Evolutionary conservation across 495 filamentous ascomycete genomes (phyloP).

Genomic region (Mytilinidion resinicola): DNA sequence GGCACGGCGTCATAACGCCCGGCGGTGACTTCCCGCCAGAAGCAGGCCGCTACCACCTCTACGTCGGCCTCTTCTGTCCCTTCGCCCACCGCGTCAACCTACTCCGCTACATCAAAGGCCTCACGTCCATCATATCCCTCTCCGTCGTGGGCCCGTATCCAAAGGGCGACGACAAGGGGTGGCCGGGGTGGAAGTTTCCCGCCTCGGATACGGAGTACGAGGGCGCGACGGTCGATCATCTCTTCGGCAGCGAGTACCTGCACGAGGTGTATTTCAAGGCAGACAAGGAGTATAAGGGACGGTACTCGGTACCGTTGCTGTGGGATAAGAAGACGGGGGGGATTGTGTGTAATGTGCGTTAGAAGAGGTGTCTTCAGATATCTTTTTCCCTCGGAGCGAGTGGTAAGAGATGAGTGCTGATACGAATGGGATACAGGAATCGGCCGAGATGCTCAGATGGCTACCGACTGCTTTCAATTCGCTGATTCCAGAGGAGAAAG

Average conservation of each 20-base stretch:
- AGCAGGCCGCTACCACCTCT: constrained; percentile 35
- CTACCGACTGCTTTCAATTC: constrained; percentile 45
- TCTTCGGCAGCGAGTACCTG: constrained; percentile 45
- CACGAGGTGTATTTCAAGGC: constrained; percentile 50
- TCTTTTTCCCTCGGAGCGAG: neutral
- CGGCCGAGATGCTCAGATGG: constrained; percentile 47
- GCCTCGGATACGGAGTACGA: constrained; percentile 44
- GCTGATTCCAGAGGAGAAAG: constrained; percentile 32
- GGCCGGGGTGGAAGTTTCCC: constrained; percentile 48
- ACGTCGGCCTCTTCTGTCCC: constrained; percentile 48
- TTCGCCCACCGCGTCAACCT: constrained; percentile 47
- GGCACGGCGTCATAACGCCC: constrained; percentile 41
- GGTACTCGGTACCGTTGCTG: constrained; percentile 50
- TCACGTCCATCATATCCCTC: constrained; percentile 34
- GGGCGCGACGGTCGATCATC: constrained; percentile 45
- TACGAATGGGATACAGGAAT: constrained; percentile 34
- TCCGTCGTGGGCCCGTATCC: constrained; percentile 40
- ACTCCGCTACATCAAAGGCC: constrained; percentile 31
- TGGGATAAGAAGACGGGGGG: constrained; percentile 48
- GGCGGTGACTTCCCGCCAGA: constrained; percentile 34
- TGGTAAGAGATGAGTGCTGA: neutral
- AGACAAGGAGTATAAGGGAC: constrained; percentile 46
- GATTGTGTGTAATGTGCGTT: constrained; percentile 44
- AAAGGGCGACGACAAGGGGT: constrained; percentile 40
- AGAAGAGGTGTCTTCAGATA: neutral